These are phyloP conservation scores for Nakazawaea ernobii DNA, from an alignment of 805 yeast species.

Conservation along the genomic window DNA sequence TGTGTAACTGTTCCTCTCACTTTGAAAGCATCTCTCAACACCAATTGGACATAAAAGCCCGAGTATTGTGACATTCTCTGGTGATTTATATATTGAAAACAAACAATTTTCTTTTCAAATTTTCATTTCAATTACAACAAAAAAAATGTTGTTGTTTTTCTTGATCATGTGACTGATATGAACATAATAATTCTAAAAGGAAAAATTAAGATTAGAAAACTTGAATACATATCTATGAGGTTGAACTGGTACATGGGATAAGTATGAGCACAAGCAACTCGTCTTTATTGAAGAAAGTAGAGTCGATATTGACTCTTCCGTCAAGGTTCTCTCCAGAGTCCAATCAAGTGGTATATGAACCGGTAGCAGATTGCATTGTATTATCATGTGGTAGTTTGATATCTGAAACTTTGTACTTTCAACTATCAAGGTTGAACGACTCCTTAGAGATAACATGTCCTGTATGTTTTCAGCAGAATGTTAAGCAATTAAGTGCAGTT, in stretches of 20 bases:
- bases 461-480: slow-evolving; percentile 22
- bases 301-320: slow-evolving; percentile 4
- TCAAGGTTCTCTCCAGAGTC: slow-evolving; percentile 2
- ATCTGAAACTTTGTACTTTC: slow-evolving; percentile 24
- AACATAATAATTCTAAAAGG: no score
- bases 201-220: no score
- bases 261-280: not conserved
- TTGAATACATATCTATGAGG: not conserved
- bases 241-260: no score
- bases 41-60: slow-evolving; percentile 41
- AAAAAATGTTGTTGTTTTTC: no score
- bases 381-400: slow-evolving; percentile 36
- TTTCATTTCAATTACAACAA: no score
- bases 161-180: no score
- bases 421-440: slow-evolving; percentile 14
- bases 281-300: not conserved
- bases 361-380: slow-evolving; percentile 24
- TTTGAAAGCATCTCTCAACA: slow-evolving; percentile 33
- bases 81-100: no score
- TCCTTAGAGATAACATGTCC: slow-evolving; percentile 28
- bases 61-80: slow-evolving; percentile 31
- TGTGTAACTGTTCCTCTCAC: slow-evolving; percentile 37
- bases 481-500: slow-evolving; percentile 25
- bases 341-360: slow-evolving; percentile 13
- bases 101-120: slow-evolving; percentile 2